Evolutionary conservation across 257 asterid genomes (phyloP).

Genomic region (Gardenia jasminoides): DNA sequence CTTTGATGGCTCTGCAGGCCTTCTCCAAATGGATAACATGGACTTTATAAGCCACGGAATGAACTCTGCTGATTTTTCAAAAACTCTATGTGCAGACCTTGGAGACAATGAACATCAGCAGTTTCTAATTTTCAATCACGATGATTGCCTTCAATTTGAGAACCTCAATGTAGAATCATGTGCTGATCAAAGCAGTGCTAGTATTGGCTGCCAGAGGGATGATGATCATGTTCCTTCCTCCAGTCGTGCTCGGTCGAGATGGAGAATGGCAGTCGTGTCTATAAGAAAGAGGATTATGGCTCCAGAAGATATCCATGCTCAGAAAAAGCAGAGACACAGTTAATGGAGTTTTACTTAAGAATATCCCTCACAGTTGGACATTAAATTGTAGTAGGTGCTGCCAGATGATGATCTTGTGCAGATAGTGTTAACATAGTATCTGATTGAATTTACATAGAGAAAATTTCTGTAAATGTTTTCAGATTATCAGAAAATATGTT

Average conservation of each 20-base stretch:
- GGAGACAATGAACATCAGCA: background rate
- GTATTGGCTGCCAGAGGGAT: background rate
- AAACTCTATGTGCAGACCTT: background rate
- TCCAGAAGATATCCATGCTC: constrained; percentile 15
- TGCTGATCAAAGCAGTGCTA: background rate
- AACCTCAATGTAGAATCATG: background rate
- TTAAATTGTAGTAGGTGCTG: constrained; percentile 14
- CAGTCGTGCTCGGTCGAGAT: background rate
- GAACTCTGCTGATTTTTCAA: background rate
- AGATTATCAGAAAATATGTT: background rate
- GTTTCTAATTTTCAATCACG: background rate
- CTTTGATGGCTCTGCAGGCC: background rate
- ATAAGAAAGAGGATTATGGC: constrained; percentile 7
- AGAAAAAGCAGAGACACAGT: constrained; percentile 17
- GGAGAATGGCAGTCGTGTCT: constrained; percentile 17
- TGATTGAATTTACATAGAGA: background rate
- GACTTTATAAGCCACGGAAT: background rate
- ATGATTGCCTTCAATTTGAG: background rate
- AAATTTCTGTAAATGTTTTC: too few relatives aligned
- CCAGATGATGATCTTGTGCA: constrained; percentile 19
- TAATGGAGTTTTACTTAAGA: background rate
- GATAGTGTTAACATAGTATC: background rate
- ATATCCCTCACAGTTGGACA: background rate
- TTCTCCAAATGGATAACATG: background rate
- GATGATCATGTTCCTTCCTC: background rate